Conservation (phyloP, 2,329 filamentous ascomycete species). For the Neonectria sp. region DNA sequence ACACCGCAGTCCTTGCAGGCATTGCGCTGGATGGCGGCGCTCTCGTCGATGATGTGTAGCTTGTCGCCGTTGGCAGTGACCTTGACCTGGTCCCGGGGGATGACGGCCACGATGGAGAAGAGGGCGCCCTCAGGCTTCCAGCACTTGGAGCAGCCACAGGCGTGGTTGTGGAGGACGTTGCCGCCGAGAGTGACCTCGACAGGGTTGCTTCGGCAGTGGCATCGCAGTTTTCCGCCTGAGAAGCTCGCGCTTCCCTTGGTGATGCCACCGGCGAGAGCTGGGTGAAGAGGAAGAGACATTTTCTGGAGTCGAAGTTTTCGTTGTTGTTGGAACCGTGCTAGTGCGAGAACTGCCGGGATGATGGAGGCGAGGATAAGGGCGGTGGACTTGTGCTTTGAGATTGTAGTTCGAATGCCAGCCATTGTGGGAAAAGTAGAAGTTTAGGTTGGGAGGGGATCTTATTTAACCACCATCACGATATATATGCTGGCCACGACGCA, state of each 20-base stretch:
- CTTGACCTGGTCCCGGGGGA: conserved; percentile 67
- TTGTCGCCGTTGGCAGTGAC: conserved; percentile 73
- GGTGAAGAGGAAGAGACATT: conserved; percentile 64
- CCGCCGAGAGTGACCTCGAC: conserved; percentile 71
- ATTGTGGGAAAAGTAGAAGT: conserved; percentile 8
- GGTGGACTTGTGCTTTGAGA: conserved; percentile 29
- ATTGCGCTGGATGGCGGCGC: conserved; percentile 72
- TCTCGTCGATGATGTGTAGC: conserved; percentile 68
- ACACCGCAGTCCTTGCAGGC: conserved; percentile 74
- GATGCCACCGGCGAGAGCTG: conserved; percentile 74
- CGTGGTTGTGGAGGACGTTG: conserved; percentile 78
- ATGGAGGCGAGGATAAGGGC: conserved; percentile 41
- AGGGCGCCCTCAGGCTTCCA: conserved; percentile 77
- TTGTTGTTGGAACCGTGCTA: conserved; percentile 38
- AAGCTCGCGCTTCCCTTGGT: conserved; percentile 68
- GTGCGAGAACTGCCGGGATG: conserved; percentile 39
- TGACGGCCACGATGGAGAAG: conserved; percentile 75
- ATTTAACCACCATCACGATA: conserved; percentile 18
- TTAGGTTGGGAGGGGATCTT: conserved; percentile 14
- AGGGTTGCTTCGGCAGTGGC: conserved; percentile 69
- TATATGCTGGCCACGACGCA: conserved; percentile 8
- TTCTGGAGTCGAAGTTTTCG: conserved; percentile 28
- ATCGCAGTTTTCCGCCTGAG: conserved; percentile 73
- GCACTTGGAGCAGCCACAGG: conserved; percentile 80
- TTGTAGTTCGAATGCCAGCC: conserved; percentile 21